Evolutionary conservation across 768 basidiomycete genomes (phyloP), one percentile per base, ranked within the genome.

Genomic region (Suillus sp.): DNA sequence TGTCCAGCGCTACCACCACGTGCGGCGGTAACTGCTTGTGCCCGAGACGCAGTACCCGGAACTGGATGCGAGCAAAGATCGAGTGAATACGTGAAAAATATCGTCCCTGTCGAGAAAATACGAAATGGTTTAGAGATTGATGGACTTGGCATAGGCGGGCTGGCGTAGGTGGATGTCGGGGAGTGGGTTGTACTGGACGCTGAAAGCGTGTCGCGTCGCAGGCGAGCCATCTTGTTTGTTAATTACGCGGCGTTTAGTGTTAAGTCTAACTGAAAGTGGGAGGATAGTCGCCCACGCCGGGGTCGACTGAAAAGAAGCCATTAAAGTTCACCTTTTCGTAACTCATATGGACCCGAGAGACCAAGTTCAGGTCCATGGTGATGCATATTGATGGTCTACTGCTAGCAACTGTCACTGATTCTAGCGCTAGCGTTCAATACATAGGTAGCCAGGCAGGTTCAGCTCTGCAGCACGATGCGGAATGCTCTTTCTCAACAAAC

Each of bases 21-120:
- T 0, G 80, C 73, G 53, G 86, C 84, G 47, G 82, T 74, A 4
- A 93, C 90, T 3, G 88, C 84, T 68, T 92, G 88, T 0, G 92
- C 91, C 51, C 92, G 88, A 2, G 85, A 73, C 1, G 83, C 86
- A 8, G 83, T 81, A 13, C 81, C 79, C 1, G 87, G 86, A 14
- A 73, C 72, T 1, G 91, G 90, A 63, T 90, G 84, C 16, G 80
- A 72, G 25, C 86, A 84, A 4, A 94, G 69, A 43, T 80, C 79
- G 56, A 95, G 82, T 0, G 86, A 88, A 72, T 93, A 87, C 6
- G 90, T 91, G 50, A 90, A 75, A 71, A 94, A 94, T 45, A 95
- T 82, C 11, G 92, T 91, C 16, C 92, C 92, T 14, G 88, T 87
- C 2, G 90, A 90, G 45, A 94, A 83, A 30, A 94, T 85, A 50